Evolutionary conservation across 306 rosid species (phyloP).

Genomic region (Pyrus communis): DNA sequence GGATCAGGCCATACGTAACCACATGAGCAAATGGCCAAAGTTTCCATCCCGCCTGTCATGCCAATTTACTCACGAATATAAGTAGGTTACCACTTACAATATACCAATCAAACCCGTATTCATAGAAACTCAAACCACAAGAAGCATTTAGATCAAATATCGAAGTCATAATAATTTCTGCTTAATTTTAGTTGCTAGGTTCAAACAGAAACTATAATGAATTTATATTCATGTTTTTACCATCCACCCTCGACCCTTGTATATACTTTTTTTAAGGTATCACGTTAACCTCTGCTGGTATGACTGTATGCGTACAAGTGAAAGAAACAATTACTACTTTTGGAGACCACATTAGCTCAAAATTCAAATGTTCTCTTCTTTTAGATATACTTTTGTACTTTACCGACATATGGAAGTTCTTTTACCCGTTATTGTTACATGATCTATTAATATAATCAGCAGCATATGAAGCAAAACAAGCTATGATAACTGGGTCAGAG

Average conservation of each 20-base stretch:
- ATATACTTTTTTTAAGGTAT: neutral
- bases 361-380: neutral
- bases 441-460: neutral
- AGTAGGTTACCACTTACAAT: neutral
- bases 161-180: neutral
- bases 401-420: neutral
- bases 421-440: neutral
- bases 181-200: neutral
- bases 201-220: neutral
- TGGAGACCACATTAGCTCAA: neutral
- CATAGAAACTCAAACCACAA: neutral
- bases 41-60: constrained; percentile 89
- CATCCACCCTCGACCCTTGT: neutral
- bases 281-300: neutral
- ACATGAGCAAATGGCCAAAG: constrained; percentile 99
- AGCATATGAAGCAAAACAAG: neutral
- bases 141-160: neutral
- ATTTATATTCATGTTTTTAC: neutral
- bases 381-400: neutral
- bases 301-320: neutral
- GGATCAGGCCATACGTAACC: constrained; percentile 83
- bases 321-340: neutral
- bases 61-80: constrained; percentile 5
- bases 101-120: neutral
- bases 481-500: neutral